Conservation (phyloP, 331 rosid species). For the Malus hybrid region DNA sequence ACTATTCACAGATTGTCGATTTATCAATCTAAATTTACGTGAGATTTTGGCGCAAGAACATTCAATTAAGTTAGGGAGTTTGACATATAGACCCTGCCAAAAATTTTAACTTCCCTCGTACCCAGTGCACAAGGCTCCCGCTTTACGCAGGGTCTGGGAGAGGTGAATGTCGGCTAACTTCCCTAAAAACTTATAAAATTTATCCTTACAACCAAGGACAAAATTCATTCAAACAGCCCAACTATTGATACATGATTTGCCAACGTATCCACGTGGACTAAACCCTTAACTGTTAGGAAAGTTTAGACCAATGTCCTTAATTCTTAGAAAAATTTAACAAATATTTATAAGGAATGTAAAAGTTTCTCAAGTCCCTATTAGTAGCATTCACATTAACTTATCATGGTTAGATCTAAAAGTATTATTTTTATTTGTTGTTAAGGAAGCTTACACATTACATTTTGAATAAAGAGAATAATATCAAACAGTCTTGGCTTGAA, state of each 20-base stretch:
- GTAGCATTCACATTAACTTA: background rate
- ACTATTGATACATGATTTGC: background rate
- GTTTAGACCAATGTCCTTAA: background rate
- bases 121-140: too few relatives aligned
- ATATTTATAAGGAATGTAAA: background rate
- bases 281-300: background rate
- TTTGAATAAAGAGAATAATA: background rate
- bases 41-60: background rate
- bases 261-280: background rate
- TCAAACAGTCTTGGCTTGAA: background rate
- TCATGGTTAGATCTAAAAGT: background rate
- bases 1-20: background rate
- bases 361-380: background rate
- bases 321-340: too few relatives aligned
- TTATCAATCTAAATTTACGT: background rate
- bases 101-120: background rate
- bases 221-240: background rate
- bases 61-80: background rate
- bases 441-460: background rate
- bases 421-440: background rate
- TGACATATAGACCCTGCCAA: background rate
- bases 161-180: too few relatives aligned
- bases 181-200: background rate
- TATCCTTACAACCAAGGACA: background rate
- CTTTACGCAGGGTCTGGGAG: too few relatives aligned